Conservation (phyloP, 257 asterid genomes). For the Gentiana macrophylla region DNA sequence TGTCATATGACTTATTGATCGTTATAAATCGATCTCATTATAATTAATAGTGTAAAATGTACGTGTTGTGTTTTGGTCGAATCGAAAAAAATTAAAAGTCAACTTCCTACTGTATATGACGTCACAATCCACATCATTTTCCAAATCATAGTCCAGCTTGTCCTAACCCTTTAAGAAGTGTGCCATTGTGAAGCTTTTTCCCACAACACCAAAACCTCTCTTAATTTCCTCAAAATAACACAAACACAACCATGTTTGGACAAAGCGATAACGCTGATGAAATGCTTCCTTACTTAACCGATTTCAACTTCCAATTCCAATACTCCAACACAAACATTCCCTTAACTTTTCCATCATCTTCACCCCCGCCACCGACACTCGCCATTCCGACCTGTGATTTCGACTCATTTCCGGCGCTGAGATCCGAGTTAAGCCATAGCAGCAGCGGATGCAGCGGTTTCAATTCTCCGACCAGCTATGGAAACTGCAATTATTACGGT, state of each 20-base stretch:
- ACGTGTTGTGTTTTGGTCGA: too few species aligned
- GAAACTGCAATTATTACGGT: conserved; percentile 21
- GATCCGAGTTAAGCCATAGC: conserved; percentile 43
- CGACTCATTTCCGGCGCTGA: conserved; percentile 35
- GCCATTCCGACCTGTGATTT: conserved; percentile 38
- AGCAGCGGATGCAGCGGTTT: conserved; percentile 69
- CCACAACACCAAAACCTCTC: conserved; percentile 5
- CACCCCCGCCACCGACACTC: conserved; percentile 25
- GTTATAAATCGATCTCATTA: too few species aligned
- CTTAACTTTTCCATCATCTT: conserved; percentile 16
- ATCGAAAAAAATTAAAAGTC: conserved; percentile 18
- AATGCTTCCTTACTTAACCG: conserved; percentile 23
- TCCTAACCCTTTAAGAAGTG: conserved; percentile 39
- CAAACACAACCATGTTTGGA: conserved; percentile 39
- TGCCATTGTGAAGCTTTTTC: conserved; percentile 6
- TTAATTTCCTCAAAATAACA: conserved; percentile 1
- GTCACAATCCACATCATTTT: conserved; percentile 27
- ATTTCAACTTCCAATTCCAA: conserved; percentile 23
- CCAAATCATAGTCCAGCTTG: conserved; percentile 53
- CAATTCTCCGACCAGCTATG: conserved; percentile 42
- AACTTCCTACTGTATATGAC: conserved; percentile 30
- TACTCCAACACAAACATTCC: conserved; percentile 3
- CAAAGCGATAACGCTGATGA: conserved; percentile 19
- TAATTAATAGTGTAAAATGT: too few species aligned
- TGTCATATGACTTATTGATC: too few species aligned